phyloP scores from a whole-genome alignment of 495 filamentous ascomycete species.

The Trichoderma virens region DNA sequence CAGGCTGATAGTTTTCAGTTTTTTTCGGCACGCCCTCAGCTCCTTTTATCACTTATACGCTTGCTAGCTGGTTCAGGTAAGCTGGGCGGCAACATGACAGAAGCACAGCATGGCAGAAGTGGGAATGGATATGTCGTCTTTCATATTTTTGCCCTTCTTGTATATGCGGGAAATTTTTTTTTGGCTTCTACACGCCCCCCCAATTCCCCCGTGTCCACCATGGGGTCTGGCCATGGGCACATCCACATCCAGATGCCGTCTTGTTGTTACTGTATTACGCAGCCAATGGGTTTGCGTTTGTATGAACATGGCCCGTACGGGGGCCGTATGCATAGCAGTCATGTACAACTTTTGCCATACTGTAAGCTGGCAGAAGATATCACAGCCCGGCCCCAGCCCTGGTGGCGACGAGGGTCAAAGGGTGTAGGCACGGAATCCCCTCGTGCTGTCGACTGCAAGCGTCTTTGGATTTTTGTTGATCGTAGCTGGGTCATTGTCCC shows the following conservation, averaged over 20 bases:
- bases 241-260: too few species aligned
- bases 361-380: too few species aligned
- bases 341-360: too few species aligned
- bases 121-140: background rate
- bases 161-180: slow-evolving; percentile 1
- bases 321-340: too few species aligned
- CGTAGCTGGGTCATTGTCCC: background rate
- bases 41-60: background rate
- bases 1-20: background rate
- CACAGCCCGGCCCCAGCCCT: background rate
- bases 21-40: background rate
- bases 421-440: background rate
- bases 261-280: too few species aligned
- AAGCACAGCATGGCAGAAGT: background rate
- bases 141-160: background rate
- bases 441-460: background rate
- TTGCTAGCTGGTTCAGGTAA: background rate
- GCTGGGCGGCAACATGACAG: background rate
- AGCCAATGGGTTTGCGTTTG: too few species aligned
- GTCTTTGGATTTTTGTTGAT: background rate
- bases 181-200: background rate
- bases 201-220: background rate
- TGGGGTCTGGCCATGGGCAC: too few species aligned
- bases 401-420: slow-evolving; percentile 1
- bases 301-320: too few species aligned